phyloP scores from a whole-genome alignment of 208 protist genomes.

The Acanthamoeba culbertsoni region DNA sequence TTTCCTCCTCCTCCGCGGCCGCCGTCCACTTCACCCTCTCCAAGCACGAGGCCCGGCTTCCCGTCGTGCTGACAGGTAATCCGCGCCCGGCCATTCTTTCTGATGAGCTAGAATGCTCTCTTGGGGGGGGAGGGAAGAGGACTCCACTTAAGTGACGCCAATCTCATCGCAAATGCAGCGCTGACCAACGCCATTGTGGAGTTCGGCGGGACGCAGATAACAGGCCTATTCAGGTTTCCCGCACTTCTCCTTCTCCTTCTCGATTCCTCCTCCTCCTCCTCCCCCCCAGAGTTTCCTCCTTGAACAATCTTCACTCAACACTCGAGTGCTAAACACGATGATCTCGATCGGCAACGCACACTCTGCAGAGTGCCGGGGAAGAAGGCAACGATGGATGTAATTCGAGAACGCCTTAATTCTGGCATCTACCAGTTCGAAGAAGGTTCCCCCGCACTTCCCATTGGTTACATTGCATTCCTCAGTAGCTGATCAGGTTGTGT shows the following conservation, averaged over 20 bases:
- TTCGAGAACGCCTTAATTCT: background rate
- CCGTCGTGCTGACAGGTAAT: background rate
- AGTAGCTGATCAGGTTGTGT: no score
- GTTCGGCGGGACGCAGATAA: background rate
- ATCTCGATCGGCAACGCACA: background rate
- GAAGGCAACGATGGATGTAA: background rate
- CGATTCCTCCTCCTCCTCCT: background rate
- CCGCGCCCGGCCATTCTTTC: background rate
- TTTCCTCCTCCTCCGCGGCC: background rate
- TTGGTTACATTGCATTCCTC: no score
- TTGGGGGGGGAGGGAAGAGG: no score
- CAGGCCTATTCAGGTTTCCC: background rate
- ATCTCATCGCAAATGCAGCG: background rate
- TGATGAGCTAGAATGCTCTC: no score
- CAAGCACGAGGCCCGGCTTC: background rate
- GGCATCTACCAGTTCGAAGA: slow-evolving; percentile 22
- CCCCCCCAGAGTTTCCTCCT: background rate
- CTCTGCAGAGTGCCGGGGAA: background rate
- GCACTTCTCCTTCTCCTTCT: no score
- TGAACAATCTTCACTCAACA: background rate
- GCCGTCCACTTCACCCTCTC: background rate
- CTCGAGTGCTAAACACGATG: background rate
- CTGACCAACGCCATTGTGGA: background rate
- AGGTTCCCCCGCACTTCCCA: background rate
- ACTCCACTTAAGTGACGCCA: no score